Percentiles rank a stretch among this genome's conserved stretches.
Conservation (phyloP, 495 filamentous ascomycete species). For the Hypomontagnella submonticulosa region DNA sequence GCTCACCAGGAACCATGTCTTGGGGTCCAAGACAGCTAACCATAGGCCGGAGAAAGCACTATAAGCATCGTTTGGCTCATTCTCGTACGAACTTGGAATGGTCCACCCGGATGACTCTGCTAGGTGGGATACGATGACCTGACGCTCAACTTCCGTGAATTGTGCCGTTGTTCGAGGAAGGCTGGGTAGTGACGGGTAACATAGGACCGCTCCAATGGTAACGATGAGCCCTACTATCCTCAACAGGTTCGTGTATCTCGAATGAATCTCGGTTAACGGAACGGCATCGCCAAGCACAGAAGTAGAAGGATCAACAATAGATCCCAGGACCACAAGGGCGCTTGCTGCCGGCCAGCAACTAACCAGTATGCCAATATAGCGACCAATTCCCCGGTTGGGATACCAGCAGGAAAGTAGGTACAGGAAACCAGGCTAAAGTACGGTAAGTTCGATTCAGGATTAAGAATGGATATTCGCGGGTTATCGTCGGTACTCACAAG, state of each 20-base stretch:
- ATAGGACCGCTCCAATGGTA: not conserved
- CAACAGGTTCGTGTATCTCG: not conserved
- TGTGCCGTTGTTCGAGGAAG: conserved; percentile 20
- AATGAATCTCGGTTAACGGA: not conserved
- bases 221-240: not conserved
- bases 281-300: too few relatives aligned
- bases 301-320: not conserved
- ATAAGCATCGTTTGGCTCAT: not conserved
- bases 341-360: not conserved
- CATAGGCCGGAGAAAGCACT: not conserved
- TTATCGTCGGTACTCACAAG: conserved; percentile 8
- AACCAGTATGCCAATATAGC: conserved; percentile 1
- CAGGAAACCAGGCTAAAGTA: conserved; percentile 20
- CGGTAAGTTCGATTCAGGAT: not conserved
- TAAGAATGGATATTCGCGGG: not conserved
- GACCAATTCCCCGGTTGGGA: not conserved
- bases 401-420: conserved; percentile 28
- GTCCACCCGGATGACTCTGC: conserved; percentile 10
- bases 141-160: conserved; percentile 6
- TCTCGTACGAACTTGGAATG: conserved; percentile 7
- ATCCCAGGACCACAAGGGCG: not conserved
- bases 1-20: conserved; percentile 18
- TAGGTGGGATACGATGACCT: conserved; percentile 2
- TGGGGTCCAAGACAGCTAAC: not conserved
- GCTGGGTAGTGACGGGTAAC: not conserved